Conservation (phyloP, 176 grass and related monocot species). For the Bolboschoenus planiculmis region DNA sequence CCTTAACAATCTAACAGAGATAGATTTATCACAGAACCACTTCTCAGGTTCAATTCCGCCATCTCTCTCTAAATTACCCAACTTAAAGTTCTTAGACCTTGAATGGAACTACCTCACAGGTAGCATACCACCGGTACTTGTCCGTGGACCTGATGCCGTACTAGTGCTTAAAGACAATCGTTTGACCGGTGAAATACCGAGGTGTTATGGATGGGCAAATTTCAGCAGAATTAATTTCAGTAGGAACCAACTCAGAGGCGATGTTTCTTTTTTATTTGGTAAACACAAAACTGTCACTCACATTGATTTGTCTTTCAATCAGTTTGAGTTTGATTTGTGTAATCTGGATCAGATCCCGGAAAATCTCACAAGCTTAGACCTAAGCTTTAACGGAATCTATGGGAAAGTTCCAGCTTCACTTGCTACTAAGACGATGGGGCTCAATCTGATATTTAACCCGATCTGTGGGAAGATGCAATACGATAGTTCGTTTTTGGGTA, state of each 20-base stretch:
- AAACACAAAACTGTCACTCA: neutral
- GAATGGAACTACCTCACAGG: neutral
- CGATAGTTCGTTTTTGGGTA: too few relatives aligned
- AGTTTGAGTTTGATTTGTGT: slow-evolving; percentile 3
- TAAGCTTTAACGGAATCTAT: neutral
- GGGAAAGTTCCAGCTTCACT: neutral
- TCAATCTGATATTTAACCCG: neutral
- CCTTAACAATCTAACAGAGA: neutral
- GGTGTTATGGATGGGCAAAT: neutral
- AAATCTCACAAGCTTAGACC: neutral
- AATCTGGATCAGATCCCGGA: neutral
- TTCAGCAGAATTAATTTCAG: neutral
- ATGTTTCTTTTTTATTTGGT: slow-evolving; percentile 15
- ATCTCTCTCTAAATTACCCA: neutral
- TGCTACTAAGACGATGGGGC: neutral
- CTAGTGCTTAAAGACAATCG: neutral
- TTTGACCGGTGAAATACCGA: neutral
- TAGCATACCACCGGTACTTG: neutral
- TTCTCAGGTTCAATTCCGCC: neutral
- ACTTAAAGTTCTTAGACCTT: neutral
- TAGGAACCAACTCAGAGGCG: neutral
- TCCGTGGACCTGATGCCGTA: neutral
- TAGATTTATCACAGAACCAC: neutral
- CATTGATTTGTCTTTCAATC: neutral
- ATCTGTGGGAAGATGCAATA: neutral